Evolutionary conservation across 805 yeast species (phyloP).

Genomic region (Aciculoconidium aculeatum): DNA sequence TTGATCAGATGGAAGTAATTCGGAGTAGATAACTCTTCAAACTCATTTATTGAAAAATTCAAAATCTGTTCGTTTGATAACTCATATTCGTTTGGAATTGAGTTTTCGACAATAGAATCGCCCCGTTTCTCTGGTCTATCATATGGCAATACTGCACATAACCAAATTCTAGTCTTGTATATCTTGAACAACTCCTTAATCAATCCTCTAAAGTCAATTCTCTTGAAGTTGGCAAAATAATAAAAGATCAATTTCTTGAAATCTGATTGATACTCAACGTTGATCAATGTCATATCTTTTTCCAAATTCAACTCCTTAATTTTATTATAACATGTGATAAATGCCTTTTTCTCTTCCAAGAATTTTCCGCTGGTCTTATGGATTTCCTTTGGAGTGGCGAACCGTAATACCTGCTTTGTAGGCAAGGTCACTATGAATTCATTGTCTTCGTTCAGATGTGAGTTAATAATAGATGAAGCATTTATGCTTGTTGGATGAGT

Average conservation of each 20-base stretch:
- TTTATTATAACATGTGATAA: slow-evolving; percentile 52
- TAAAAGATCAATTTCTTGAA: slow-evolving; percentile 41
- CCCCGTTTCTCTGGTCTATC: slow-evolving; percentile 32
- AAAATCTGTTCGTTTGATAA: slow-evolving; percentile 34
- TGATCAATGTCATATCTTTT: slow-evolving; percentile 30
- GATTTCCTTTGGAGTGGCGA: slow-evolving; percentile 69
- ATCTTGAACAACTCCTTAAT: slow-evolving; percentile 41
- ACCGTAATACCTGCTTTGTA: slow-evolving; percentile 69
- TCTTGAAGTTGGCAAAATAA: slow-evolving; percentile 41
- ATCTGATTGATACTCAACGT: slow-evolving; percentile 42
- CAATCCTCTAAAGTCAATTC: slow-evolving; percentile 39
- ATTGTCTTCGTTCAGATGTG: slow-evolving; percentile 47
- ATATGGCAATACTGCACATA: slow-evolving; percentile 41
- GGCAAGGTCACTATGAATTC: slow-evolving; percentile 62
- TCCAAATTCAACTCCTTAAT: slow-evolving; percentile 44
- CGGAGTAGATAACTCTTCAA: slow-evolving; percentile 35
- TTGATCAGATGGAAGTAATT: slow-evolving; percentile 49
- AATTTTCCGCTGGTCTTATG: slow-evolving; percentile 56
- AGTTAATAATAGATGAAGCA: slow-evolving; percentile 32
- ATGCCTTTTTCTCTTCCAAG: slow-evolving; percentile 67
- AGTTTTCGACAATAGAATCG: slow-evolving; percentile 13
- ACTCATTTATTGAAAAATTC: slow-evolving; percentile 40
- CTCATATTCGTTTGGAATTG: slow-evolving; percentile 33
- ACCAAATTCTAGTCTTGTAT: slow-evolving; percentile 43
- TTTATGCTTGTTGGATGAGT: slow-evolving; percentile 32